phyloP scores from a whole-genome alignment of 371 early-diverging fungal genomes.

The Mortierella sp. region DNA sequence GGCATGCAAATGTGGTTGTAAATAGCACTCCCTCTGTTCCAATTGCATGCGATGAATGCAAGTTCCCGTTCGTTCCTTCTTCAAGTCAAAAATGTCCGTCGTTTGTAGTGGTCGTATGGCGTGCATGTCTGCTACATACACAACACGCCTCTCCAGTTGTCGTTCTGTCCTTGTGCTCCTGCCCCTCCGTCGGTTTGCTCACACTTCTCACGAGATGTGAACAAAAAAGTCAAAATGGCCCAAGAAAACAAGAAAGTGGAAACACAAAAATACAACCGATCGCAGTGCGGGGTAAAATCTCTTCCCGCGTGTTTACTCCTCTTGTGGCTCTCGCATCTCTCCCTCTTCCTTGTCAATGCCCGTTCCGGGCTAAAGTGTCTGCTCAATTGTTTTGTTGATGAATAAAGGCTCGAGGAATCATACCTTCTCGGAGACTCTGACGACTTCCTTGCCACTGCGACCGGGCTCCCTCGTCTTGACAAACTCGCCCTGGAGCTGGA shows the following conservation, averaged over 20 bases:
- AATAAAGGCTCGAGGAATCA: not conserved
- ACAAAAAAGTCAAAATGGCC: constrained; percentile 18
- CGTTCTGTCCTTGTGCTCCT: not conserved
- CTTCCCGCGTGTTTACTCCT: not conserved
- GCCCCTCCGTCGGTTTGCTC: not conserved
- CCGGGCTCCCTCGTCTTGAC: constrained; percentile 55
- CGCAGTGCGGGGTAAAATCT: constrained; percentile 22
- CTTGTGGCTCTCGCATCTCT: not conserved
- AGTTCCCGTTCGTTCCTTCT: not conserved
- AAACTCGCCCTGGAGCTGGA: constrained; percentile 74
- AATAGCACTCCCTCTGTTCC: constrained; percentile 1
- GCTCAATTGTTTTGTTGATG: not conserved
- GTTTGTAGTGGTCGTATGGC: not conserved
- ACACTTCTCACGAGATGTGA: constrained; percentile 35
- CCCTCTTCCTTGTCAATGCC: not conserved
- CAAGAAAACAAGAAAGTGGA: constrained; percentile 8
- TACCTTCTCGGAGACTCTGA: constrained; percentile 58
- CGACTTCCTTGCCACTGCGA: constrained; percentile 53
- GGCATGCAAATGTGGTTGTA: too few species aligned
- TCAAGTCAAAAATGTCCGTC: not conserved
- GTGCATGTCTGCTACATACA: too few species aligned
- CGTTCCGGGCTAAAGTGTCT: not conserved
- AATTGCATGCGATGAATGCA: not conserved
- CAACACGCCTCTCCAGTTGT: not conserved
- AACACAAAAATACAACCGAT: not conserved